These are phyloP conservation scores for Suillus plorans DNA, from an alignment of 768 basidiomycete species.

Conservation along the genomic window DNA sequence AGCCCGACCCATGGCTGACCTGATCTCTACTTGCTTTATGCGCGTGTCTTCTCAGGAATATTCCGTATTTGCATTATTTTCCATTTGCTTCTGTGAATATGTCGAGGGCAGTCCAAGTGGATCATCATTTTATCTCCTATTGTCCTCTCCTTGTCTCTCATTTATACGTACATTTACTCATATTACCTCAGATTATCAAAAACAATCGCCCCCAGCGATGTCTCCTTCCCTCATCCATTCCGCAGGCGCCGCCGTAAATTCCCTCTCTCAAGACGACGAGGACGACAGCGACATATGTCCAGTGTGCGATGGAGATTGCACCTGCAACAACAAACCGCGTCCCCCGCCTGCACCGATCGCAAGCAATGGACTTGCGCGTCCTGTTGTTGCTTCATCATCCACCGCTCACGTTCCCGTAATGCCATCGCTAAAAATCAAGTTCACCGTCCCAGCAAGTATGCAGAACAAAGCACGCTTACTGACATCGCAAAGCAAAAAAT, in stretches of 20 bases:
- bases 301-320: slow-evolving; percentile 89
- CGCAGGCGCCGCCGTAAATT: slow-evolving; percentile 47
- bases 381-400: slow-evolving; percentile 38
- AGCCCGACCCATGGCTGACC: slow-evolving; percentile 14
- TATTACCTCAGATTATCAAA: slow-evolving; percentile 36
- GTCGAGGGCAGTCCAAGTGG: slow-evolving; percentile 13
- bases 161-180: slow-evolving; percentile 20
- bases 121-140: slow-evolving; percentile 25
- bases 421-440: slow-evolving; percentile 65
- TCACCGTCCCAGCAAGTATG: slow-evolving; percentile 60
- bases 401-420: slow-evolving; percentile 28
- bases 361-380: slow-evolving; percentile 35
- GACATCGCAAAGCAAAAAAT: slow-evolving; percentile 30
- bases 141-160: slow-evolving; percentile 19
- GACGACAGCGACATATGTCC: slow-evolving; percentile 88
- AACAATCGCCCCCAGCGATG: slow-evolving; percentile 61
- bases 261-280: slow-evolving; percentile 49
- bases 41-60: slow-evolving; percentile 15
- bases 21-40: slow-evolving; percentile 14
- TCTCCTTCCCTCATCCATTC: slow-evolving; percentile 70
- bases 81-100: slow-evolving; percentile 21
- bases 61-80: slow-evolving; percentile 17
- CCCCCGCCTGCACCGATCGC: slow-evolving; percentile 30
- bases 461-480: slow-evolving; percentile 41
- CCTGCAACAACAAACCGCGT: slow-evolving; percentile 56